Conservation (phyloP, 345 rosid genomes). For the Anastatica hierochuntica region DNA sequence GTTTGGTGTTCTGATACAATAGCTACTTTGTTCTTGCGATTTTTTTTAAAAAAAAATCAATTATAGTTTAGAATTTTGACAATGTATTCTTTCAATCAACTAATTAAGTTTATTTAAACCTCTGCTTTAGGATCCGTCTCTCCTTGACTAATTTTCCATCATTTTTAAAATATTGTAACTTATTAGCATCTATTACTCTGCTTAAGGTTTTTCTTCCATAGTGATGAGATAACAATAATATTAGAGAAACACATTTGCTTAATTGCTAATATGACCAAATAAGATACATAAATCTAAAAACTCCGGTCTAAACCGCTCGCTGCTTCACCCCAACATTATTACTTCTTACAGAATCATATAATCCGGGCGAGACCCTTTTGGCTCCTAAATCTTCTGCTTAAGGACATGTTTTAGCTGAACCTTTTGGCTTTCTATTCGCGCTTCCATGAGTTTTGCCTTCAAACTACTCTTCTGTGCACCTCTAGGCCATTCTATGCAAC, state of each 20-base stretch:
- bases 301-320: slow-evolving; percentile 3
- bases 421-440: slow-evolving; percentile 80
- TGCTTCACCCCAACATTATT: slow-evolving; percentile 24
- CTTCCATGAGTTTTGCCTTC: slow-evolving; percentile 91
- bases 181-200: slow-evolving; percentile 10
- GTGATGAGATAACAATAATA: background rate
- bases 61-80: no score
- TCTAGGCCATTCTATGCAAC: slow-evolving; percentile 97
- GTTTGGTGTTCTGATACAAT: no score
- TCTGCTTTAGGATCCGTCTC: no score
- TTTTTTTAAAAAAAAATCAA: no score
- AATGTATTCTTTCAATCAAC: no score
- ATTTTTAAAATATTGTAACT: no score
- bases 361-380: background rate
- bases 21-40: no score
- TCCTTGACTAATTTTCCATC: no score
- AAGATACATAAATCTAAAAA: slow-evolving; percentile 16
- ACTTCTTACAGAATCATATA: slow-evolving; percentile 24
- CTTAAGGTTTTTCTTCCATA: slow-evolving; percentile 18
- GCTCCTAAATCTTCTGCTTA: slow-evolving; percentile 67
- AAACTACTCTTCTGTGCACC: slow-evolving; percentile 67
- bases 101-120: no score
- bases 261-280: slow-evolving; percentile 11
- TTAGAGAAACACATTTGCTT: slow-evolving; percentile 23
- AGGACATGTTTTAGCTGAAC: slow-evolving; percentile 85